A percentile compares a stretch with the other conserved stretches of the same genome.
phyloP scores from a whole-genome alignment of 148 eudicot genomes.

The Cornus controversa region DNA sequence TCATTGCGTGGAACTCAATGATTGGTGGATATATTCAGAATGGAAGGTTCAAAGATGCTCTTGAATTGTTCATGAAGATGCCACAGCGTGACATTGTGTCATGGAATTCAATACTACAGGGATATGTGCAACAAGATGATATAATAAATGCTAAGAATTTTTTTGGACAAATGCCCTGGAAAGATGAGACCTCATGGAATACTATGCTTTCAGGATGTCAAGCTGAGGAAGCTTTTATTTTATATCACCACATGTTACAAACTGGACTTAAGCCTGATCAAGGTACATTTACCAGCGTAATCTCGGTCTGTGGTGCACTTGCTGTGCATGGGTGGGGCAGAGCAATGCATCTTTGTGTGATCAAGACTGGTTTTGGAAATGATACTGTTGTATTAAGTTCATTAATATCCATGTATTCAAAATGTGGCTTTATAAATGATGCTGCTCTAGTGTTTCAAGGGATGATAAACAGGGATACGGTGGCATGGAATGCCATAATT shows the following conservation, averaged over 20 bases:
- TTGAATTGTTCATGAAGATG: constrained; percentile 49
- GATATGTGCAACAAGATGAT: constrained; percentile 47
- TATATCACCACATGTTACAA: constrained; percentile 37
- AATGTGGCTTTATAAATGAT: constrained; percentile 44
- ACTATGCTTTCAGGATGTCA: constrained; percentile 47
- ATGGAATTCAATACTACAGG: constrained; percentile 50
- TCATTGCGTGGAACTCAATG: constrained; percentile 65
- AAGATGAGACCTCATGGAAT: constrained; percentile 56
- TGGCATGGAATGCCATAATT: constrained; percentile 57
- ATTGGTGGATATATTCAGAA: constrained; percentile 48
- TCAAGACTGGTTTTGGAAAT: constrained; percentile 33
- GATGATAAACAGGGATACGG: constrained; percentile 34
- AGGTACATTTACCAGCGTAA: constrained; percentile 36
- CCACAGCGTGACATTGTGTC: constrained; percentile 43
- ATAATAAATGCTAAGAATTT: constrained; percentile 33
- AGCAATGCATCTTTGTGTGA: constrained; percentile 39
- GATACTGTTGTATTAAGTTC: constrained; percentile 39
- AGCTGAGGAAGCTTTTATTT: constrained; percentile 37
- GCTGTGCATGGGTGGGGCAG: constrained; percentile 47
- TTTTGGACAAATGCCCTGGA: constrained; percentile 38
- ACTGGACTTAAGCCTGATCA: constrained; percentile 47
- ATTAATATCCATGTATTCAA: constrained; percentile 59
- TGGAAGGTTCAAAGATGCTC: constrained; percentile 46
- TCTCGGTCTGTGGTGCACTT: constrained; percentile 44
- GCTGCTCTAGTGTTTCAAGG: constrained; percentile 35